These are phyloP conservation scores for Rhizopogon vesiculosus DNA, from an alignment of 768 basidiomycete species.

Conservation along the genomic window DNA sequence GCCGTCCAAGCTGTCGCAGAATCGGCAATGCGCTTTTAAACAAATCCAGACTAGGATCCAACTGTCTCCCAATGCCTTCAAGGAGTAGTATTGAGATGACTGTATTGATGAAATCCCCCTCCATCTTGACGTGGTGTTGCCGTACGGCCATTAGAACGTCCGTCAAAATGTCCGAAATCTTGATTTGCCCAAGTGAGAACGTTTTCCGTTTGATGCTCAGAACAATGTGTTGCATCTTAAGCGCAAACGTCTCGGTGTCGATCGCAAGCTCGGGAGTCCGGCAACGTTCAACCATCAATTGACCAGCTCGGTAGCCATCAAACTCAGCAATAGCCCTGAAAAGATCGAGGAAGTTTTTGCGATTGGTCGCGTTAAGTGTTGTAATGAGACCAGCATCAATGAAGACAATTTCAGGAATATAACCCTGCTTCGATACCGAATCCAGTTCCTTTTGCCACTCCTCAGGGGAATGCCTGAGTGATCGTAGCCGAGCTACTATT, in stretches of 20 bases:
- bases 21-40: conserved; percentile 97
- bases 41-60: conserved; percentile 89
- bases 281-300: conserved; percentile 95
- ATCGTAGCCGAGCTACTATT: conserved; percentile 68
- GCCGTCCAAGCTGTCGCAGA: conserved; percentile 82
- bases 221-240: conserved; percentile 97
- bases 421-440: conserved; percentile 60
- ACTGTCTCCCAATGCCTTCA: conserved; percentile 92
- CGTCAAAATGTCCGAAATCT: conserved; percentile 88
- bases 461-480: conserved; percentile 49
- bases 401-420: conserved; percentile 91
- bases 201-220: conserved; percentile 93
- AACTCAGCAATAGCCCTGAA: conserved; percentile 96
- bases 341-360: conserved; percentile 92
- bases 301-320: conserved; percentile 92
- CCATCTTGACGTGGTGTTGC: conserved; percentile 95
- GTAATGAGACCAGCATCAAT: conserved; percentile 96
- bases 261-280: conserved; percentile 85
- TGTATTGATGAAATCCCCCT: conserved; percentile 98
- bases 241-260: conserved; percentile 91
- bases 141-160: conserved; percentile 86
- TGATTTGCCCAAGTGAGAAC: conserved; percentile 95
- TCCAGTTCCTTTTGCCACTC: conserved; percentile 72
- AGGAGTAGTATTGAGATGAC: conserved; percentile 90
- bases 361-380: conserved; percentile 74